These are phyloP conservation scores for Melaleuca quinquenervia DNA, from an alignment of 345 rosid genomes.

Conservation along the genomic window DNA sequence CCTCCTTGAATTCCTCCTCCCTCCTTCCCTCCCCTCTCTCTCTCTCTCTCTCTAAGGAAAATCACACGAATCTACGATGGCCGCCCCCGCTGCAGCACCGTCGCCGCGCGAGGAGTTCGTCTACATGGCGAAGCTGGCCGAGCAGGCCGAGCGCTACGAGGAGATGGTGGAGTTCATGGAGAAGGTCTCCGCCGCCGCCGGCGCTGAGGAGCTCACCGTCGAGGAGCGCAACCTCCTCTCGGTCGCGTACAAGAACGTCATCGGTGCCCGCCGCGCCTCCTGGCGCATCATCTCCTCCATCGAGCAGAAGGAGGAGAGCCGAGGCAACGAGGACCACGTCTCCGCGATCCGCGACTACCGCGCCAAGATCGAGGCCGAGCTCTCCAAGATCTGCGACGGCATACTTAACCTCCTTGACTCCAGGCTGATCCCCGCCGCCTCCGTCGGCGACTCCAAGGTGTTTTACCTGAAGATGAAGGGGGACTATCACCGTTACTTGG, in stretches of 20 bases:
- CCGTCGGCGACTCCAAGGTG: conserved; percentile 73
- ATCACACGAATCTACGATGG: not conserved
- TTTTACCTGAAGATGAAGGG: conserved; percentile 64
- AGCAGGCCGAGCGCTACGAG: conserved; percentile 29
- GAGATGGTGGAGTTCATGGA: conserved; percentile 87
- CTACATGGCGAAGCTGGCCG: conserved; percentile 30
- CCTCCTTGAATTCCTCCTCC: not conserved
- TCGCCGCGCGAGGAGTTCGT: conserved; percentile 68
- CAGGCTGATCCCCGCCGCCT: conserved; percentile 61
- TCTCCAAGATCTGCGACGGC: conserved; percentile 60
- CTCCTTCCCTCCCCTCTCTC: not conserved
- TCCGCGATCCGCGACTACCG: conserved; percentile 58
- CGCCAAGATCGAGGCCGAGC: conserved; percentile 70
- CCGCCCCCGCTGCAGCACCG: conserved; percentile 2
- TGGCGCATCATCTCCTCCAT: conserved; percentile 58
- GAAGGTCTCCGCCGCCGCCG: conserved; percentile 47
- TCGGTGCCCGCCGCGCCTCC: conserved; percentile 46
- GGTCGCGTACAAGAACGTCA: conserved; percentile 55
- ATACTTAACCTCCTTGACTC: conserved; percentile 55
- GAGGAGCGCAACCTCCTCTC: conserved; percentile 59
- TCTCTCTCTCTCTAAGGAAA: not conserved
- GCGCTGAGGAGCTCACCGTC: conserved; percentile 38
- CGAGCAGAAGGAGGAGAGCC: conserved; percentile 60
- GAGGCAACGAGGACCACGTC: conserved; percentile 49
- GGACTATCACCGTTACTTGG: conserved; percentile 12